Evolutionary conservation across 768 basidiomycete genomes (phyloP), one percentile per base, ranked within the genome.

Genomic region (Collybia sp.): DNA sequence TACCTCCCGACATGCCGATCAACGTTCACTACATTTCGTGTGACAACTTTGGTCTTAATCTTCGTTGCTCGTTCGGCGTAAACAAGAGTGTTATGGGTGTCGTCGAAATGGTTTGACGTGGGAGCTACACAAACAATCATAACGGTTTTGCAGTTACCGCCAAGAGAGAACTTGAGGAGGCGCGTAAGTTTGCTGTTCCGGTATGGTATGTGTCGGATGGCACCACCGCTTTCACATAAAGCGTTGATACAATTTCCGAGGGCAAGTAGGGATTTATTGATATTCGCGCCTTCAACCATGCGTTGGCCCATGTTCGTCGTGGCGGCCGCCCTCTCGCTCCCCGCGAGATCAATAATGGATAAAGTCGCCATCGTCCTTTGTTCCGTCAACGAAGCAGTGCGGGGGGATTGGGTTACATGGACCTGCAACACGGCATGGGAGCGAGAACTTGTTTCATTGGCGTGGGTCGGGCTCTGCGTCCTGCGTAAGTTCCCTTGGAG

Each of bases 61-160:
- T 93, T 92, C 48, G 96, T 96, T 19, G 96, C 95, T 39, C 94
- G 87, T 57, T 99, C 94, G 17, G 96, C 96, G 64, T 98, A 99
- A 50, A 96, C 73, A 40, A 99, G 84, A 2, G 96, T 98, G 62
- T 99, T 99, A 62, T 96, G 93, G 30, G 96, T 98, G 63, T 99
- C 96, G 59, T 98, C 96, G 62, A 97, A 96, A 67, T 99, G 93
- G 32, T 79, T 79, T 32, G 93, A 93, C 4, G 93, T 93, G 1
- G 96, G 96, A 0, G 93, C 93, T 40, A 99, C 75, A 62, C 96
- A 98, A 50, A 98, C 95, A 52, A 97, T 92, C 96, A 98, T 99
- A 60, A 96, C 93, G 1, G 96, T 99, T 68, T 95, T 92, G 79
- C 96, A 99, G 65, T 98, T 98, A 5, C 96, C 96, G 1, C 95